Base-by-base conservation (phyloP, 2,329 filamentous ascomycete species). In the Colletotrichum coccodes region DNA sequence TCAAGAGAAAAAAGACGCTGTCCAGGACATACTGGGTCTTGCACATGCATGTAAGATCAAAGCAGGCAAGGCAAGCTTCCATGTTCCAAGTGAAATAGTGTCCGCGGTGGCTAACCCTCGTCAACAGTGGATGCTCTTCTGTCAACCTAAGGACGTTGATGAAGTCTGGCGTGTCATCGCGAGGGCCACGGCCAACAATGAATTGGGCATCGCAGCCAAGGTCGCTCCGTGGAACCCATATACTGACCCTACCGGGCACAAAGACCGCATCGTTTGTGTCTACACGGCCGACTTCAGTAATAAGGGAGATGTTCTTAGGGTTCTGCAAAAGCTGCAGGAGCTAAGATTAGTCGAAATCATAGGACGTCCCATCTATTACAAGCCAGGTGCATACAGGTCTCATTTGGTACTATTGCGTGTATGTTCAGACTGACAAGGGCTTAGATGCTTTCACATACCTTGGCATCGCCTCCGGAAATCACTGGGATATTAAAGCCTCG, bases 281-380 rank as follows among this genome's bases (percentile, higher is more conserved):
- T 97, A 97, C 78, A 97, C 93, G 6, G 82, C 83, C 47, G 89
- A 97, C 77, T 96, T 94, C 75, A 82, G 82, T 32, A 90, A 97
- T 75, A 84, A 81, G 59, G 81, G 85, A 4, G 93, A 97, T 75
- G 87, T 97, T 6, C 85, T 83, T 32, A 85, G 92, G 49, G 92
- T 97, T 4, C 80, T 95, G 44, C 76, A 83, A 66, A 86, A 83
- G 71, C 78, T 97, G 70, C 85, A 86, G 58, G 83, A 89, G 63
- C 81, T 94, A 66, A 89, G 86, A 8, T 80, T 96, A 42, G 83
- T 91, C 58, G 82, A 82, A 38, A 68, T 76, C 23, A 79, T 72
- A 56, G 78, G 78, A 4, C 82, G 80, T 52, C 80, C 84, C 1
- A 90, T 96, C 57, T 95, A 93, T 77, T 97, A 97, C 81, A 97